Evolutionary conservation across 2,329 filamentous ascomycete genomes (phyloP).

Genomic region (Paradendryphiella salina): DNA sequence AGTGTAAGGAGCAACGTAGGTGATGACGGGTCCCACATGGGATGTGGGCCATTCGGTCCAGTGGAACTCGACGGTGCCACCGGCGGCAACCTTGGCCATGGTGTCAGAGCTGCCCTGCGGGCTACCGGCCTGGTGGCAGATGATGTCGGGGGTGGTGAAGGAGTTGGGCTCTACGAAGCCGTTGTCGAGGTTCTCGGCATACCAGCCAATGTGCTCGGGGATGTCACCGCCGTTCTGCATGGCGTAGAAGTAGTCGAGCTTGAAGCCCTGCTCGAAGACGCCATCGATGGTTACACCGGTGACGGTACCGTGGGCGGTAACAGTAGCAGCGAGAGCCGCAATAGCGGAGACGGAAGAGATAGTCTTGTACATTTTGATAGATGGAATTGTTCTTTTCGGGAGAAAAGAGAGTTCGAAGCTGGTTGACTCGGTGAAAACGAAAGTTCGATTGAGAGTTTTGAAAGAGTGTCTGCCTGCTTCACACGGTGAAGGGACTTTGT

Average conservation of each 20-base stretch:
- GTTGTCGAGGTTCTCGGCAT: slow-evolving; percentile 45
- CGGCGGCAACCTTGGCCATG: slow-evolving; percentile 62
- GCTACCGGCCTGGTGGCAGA: slow-evolving; percentile 63
- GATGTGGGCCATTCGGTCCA: slow-evolving; percentile 54
- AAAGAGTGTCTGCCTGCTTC: slow-evolving; percentile 43
- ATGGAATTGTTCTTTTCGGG: slow-evolving; percentile 8
- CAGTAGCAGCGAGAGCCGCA: slow-evolving; percentile 46
- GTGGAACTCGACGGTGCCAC: slow-evolving; percentile 57
- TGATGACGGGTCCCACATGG: slow-evolving; percentile 47
- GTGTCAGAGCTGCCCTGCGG: slow-evolving; percentile 48
- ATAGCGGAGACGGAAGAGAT: slow-evolving; percentile 34
- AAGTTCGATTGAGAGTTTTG: slow-evolving; percentile 18
- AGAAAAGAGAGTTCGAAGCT: slow-evolving; percentile 16
- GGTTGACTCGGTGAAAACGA: slow-evolving; percentile 24
- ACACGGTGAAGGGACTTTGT: slow-evolving; percentile 38
- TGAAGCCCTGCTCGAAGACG: slow-evolving; percentile 51
- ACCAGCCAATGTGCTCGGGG: slow-evolving; percentile 52
- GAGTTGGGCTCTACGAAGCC: slow-evolving; percentile 40
- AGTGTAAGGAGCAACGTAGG: slow-evolving; percentile 45
- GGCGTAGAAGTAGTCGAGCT: slow-evolving; percentile 49
- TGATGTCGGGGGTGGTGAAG: slow-evolving; percentile 51
- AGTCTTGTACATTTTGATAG: slow-evolving; percentile 35
- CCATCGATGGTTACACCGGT: slow-evolving; percentile 54
- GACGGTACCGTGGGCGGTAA: slow-evolving; percentile 54
- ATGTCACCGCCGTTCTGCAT: slow-evolving; percentile 30